Conservation (phyloP, 306 rosid species). For the Alnus rubra region DNA sequence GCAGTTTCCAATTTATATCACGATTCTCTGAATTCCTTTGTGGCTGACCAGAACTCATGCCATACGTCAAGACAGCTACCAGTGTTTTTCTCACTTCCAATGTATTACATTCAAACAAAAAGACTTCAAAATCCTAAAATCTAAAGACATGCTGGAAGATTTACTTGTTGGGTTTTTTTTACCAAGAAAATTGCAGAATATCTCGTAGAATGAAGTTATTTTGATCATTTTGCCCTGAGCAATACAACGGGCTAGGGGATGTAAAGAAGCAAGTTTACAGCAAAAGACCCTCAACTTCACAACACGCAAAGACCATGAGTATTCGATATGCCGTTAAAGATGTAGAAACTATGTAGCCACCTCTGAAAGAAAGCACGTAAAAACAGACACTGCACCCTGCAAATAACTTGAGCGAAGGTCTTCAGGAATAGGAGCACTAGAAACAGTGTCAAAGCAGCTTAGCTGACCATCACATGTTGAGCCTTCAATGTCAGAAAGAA, state of each 20-base stretch:
- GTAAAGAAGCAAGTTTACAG: neutral
- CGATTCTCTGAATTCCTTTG: too few species aligned
- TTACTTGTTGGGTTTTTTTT: too few species aligned
- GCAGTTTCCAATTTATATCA: too few species aligned
- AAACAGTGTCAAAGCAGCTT: slow-evolving; percentile 76
- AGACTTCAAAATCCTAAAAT: too few species aligned
- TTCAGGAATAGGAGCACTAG: slow-evolving; percentile 75
- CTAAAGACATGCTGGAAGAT: too few species aligned
- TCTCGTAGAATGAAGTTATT: too few species aligned
- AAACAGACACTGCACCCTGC: slow-evolving; percentile 77
- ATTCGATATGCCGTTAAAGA: neutral
- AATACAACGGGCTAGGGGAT: neutral
- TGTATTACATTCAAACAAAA: too few species aligned
- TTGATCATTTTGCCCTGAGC: too few species aligned
- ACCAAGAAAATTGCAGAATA: too few species aligned
- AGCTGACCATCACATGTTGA: slow-evolving; percentile 68
- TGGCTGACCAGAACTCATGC: too few species aligned
- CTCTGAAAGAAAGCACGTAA: slow-evolving; percentile 80
- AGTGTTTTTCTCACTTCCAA: too few species aligned
- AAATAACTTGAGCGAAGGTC: slow-evolving; percentile 75
- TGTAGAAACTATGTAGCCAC: slow-evolving; percentile 43
- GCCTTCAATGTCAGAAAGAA: slow-evolving; percentile 66
- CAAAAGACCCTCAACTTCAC: neutral
- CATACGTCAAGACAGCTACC: too few species aligned
- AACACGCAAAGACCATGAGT: neutral